These are phyloP conservation scores for Epichloe sibirici DNA, from an alignment of 2,329 filamentous ascomycete genomes.

Conservation along the genomic window DNA sequence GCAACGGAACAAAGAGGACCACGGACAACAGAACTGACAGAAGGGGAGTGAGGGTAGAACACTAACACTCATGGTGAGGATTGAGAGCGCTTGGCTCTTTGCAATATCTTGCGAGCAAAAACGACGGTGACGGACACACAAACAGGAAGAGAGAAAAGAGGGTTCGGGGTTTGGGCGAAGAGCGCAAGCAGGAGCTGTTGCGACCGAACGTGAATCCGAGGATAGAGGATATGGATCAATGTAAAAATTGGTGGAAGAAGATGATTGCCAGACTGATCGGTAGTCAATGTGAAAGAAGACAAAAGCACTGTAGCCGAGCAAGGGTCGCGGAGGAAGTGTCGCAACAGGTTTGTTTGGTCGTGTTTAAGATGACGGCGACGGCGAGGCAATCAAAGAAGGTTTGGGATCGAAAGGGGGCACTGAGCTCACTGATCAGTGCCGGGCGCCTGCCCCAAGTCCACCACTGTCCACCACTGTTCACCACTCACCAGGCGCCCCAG, in stretches of 20 bases:
- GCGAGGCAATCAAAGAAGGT: not conserved
- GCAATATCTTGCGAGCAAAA: not conserved
- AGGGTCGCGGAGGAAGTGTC: not conserved
- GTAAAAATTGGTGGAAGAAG: not conserved
- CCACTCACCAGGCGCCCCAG: too few relatives aligned
- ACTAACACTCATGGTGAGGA: constrained; percentile 18
- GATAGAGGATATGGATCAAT: not conserved
- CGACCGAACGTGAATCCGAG: not conserved
- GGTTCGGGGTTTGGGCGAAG: not conserved
- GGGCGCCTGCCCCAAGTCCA: not conserved
- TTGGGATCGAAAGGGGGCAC: not conserved
- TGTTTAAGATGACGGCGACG: not conserved
- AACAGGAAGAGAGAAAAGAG: not conserved
- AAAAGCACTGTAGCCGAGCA: not conserved
- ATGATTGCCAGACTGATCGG: not conserved
- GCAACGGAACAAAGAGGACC: not conserved
- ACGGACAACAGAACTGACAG: constrained; percentile 6
- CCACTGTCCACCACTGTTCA: not conserved
- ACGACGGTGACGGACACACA: not conserved
- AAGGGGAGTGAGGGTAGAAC: constrained; percentile 12
- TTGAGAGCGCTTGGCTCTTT: constrained; percentile 6
- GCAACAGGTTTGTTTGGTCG: not conserved
- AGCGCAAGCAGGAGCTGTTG: not conserved
- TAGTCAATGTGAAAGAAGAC: constrained; percentile 2
- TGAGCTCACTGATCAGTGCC: too few relatives aligned